Evolutionary conservation across 805 yeast species (phyloP).

Genomic region (Metschnikowia colocasiae): DNA sequence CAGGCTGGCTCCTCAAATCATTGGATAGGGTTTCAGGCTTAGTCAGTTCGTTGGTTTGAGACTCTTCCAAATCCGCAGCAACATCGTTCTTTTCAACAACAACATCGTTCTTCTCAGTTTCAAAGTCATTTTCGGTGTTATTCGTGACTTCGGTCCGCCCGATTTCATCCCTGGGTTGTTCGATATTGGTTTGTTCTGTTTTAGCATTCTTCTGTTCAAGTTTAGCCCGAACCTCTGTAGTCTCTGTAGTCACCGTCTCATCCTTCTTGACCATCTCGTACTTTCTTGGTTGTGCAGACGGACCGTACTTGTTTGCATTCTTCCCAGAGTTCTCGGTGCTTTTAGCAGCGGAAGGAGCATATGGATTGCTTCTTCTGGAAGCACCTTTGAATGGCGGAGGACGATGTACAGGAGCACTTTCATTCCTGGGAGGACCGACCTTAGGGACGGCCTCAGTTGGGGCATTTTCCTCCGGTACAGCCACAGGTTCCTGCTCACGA

Average conservation of each 20-base stretch:
- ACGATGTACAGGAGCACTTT: background rate
- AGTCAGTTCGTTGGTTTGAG: background rate
- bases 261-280: slow-evolving; percentile 8
- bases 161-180: background rate
- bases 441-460: background rate
- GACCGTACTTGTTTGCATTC: slow-evolving; percentile 13
- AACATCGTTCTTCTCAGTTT: background rate
- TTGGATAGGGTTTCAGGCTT: background rate
- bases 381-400: slow-evolving; percentile 1
- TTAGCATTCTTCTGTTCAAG: background rate
- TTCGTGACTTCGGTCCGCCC: background rate
- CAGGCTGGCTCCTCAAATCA: background rate
- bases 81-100: background rate
- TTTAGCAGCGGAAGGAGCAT: slow-evolving; percentile 16
- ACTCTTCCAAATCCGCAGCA: background rate
- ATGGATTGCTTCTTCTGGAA: slow-evolving; percentile 1
- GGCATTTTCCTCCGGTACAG: background rate
- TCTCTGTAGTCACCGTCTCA: background rate
- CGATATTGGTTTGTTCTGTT: background rate
- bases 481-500: background rate
- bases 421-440: background rate
- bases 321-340: background rate
- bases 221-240: background rate
- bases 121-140: background rate
- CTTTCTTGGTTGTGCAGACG: slow-evolving; percentile 10